Evolutionary conservation across 805 yeast genomes (phyloP).

Genomic region (Lachancea cidri): DNA sequence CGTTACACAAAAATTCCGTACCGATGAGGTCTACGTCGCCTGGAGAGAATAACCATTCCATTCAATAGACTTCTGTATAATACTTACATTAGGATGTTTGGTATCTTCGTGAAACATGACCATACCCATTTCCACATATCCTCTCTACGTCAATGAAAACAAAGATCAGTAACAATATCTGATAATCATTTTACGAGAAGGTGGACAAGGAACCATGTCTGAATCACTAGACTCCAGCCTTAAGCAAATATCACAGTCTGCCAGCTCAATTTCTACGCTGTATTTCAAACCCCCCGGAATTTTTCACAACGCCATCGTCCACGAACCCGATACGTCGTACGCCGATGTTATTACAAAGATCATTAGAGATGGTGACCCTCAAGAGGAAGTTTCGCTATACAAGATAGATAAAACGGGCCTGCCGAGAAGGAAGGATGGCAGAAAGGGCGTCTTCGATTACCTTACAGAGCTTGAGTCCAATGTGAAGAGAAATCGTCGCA

Average conservation of each 20-base stretch:
- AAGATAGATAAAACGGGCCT: conserved; percentile 35
- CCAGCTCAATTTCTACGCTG: conserved; percentile 38
- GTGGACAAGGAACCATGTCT: too few species aligned
- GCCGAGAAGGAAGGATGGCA: conserved; percentile 49
- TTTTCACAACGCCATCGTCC: conserved; percentile 58
- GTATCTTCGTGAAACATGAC: too few species aligned
- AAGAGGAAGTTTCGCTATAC: conserved; percentile 46
- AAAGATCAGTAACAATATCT: too few species aligned
- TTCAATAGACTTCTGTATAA: too few species aligned
- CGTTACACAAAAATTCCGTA: conserved; percentile 89
- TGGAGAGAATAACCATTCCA: conserved; percentile 62
- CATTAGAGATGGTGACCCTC: conserved; percentile 53
- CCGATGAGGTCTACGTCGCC: conserved; percentile 84
- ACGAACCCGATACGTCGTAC: conserved; percentile 19
- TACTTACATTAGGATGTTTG: too few species aligned
- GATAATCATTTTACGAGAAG: too few species aligned
- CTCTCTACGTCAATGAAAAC: too few species aligned
- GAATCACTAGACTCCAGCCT: conserved; percentile 29
- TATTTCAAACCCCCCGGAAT: conserved; percentile 55
- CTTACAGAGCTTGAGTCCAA: conserved; percentile 29
- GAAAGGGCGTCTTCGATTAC: conserved; percentile 34
- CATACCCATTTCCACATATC: too few species aligned
- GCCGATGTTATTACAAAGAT: conserved; percentile 42
- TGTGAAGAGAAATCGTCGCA: conserved; percentile 33
- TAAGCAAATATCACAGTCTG: conserved; percentile 35